phyloP scores from a whole-genome alignment of 148 eudicot species.

The Vaccinium darrowii region DNA sequence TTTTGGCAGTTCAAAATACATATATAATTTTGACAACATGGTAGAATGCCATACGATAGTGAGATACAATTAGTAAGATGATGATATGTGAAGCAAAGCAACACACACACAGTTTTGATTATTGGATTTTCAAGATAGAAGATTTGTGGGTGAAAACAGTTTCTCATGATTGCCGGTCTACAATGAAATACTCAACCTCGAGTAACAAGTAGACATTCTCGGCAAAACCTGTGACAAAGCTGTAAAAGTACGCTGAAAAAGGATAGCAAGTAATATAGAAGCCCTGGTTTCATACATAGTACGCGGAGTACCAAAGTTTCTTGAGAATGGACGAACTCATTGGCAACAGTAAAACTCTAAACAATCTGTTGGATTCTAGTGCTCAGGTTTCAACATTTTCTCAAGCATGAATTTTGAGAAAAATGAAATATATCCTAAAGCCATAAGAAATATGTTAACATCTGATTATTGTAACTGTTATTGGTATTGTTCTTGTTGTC shows the following conservation, averaged over 20 bases:
- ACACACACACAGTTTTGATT: neutral
- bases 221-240: neutral
- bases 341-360: neutral
- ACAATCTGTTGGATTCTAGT: neutral
- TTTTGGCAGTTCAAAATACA: neutral
- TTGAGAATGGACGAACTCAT: neutral
- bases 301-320: neutral
- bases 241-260: neutral
- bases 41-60: neutral
- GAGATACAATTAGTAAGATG: neutral
- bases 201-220: neutral
- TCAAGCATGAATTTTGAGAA: neutral
- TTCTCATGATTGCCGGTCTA: neutral
- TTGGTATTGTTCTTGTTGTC: neutral
- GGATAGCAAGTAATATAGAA: neutral
- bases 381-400: neutral
- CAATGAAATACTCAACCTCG: neutral
- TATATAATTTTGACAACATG: neutral
- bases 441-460: neutral
- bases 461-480: neutral
- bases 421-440: neutral
- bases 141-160: neutral
- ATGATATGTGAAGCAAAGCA: neutral
- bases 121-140: neutral
- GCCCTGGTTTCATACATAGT: neutral